Conservation (phyloP, 345 rosid species). For the Citrus glauca region DNA sequence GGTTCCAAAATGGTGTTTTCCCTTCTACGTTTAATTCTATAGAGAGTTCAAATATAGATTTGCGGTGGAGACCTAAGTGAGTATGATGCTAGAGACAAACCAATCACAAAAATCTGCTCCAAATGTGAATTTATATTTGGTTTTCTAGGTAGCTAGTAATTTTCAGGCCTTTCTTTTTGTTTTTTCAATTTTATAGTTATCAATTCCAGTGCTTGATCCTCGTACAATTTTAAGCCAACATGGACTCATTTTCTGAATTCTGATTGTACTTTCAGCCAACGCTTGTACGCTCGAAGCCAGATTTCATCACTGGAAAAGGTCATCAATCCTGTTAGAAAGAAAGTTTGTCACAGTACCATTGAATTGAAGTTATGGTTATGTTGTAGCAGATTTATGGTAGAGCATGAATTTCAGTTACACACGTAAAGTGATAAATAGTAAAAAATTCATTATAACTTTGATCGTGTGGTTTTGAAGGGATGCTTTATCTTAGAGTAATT, state of each 20-base stretch:
- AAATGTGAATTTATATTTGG: background rate
- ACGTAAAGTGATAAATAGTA: too few species aligned
- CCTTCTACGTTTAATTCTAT: background rate
- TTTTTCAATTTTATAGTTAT: background rate
- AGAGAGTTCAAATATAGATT: background rate
- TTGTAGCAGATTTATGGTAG: too few species aligned
- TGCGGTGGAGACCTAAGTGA: background rate
- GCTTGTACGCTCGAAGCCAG: background rate
- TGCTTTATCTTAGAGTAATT: too few species aligned
- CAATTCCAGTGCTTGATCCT: background rate
- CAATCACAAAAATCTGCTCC: background rate
- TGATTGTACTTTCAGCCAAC: background rate
- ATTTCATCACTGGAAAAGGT: background rate
- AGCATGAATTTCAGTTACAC: too few species aligned
- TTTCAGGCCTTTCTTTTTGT: background rate
- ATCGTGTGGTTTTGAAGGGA: too few species aligned
- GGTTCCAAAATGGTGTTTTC: background rate
- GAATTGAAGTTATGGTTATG: background rate
- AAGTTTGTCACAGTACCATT: background rate
- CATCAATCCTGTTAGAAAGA: background rate
- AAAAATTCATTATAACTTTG: too few species aligned
- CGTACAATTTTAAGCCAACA: background rate
- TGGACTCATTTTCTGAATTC: background rate
- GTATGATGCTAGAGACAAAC: background rate
- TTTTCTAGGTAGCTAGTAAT: background rate